A percentile compares a stretch with the other conserved stretches of the same genome.
Conservation (phyloP, 345 rosid species). For the Hibiscus trionum region DNA sequence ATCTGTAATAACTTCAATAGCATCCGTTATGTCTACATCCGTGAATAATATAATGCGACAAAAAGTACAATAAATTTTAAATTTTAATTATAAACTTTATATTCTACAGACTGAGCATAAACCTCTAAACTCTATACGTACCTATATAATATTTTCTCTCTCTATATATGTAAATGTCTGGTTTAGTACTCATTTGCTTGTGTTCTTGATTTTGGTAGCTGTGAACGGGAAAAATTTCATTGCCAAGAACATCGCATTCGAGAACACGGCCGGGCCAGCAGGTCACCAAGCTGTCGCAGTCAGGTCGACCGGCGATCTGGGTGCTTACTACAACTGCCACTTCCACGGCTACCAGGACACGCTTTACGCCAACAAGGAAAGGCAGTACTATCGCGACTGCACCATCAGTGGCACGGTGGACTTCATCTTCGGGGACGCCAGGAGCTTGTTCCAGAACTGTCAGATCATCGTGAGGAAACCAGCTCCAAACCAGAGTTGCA, state of each 20-base stretch:
- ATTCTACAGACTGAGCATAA: no score
- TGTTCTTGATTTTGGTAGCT: slow-evolving; percentile 24
- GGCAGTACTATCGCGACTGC: slow-evolving; percentile 74
- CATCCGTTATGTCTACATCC: no score
- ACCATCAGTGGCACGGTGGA: slow-evolving; percentile 60
- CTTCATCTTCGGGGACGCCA: slow-evolving; percentile 58
- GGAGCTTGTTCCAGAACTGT: slow-evolving; percentile 56
- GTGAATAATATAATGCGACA: no score
- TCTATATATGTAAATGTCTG: no score
- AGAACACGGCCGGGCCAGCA: slow-evolving; percentile 54
- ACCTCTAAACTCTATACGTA: no score
- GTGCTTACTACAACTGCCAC: slow-evolving; percentile 47
- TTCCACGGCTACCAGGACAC: slow-evolving; percentile 69
- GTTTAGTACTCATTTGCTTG: no score
- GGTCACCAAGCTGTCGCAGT: slow-evolving; percentile 72
- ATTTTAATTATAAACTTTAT: no score
- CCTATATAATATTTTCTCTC: no score
- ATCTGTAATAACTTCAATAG: no score
- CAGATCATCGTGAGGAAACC: slow-evolving; percentile 48
- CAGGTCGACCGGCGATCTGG: slow-evolving; percentile 39
- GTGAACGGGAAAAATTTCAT: slow-evolving; percentile 42
- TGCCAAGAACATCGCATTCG: slow-evolving; percentile 61
- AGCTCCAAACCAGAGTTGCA: slow-evolving; percentile 31
- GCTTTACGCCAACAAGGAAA: slow-evolving; percentile 49
- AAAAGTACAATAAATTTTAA: no score